Evolutionary conservation across 2,329 filamentous ascomycete genomes (phyloP).

Genomic region (Periconia digitata): DNA sequence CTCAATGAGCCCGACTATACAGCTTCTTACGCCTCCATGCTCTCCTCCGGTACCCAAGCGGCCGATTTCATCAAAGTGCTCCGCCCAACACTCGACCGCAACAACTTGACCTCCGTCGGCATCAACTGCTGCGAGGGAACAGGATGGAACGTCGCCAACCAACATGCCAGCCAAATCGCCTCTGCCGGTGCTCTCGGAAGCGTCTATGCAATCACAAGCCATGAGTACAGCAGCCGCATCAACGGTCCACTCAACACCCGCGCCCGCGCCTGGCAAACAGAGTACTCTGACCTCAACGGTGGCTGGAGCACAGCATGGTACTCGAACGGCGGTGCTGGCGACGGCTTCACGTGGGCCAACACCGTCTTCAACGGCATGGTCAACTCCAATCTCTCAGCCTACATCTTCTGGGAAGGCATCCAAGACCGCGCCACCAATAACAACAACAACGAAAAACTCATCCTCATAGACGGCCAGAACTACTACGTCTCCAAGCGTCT

Average conservation of each 20-base stretch:
- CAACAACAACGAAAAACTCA: conserved; percentile 38
- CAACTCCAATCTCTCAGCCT: conserved; percentile 53
- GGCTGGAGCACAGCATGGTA: conserved; percentile 51
- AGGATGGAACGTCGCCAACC: conserved; percentile 45
- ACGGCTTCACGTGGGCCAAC: conserved; percentile 60
- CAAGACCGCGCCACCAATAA: conserved; percentile 44
- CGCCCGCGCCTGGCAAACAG: conserved; percentile 55
- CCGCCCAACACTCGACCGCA: conserved; percentile 39
- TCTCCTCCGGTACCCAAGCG: conserved; percentile 49
- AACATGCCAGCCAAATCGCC: conserved; percentile 43
- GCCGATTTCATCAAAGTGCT: conserved; percentile 57
- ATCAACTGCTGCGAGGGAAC: conserved; percentile 51
- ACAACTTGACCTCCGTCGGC: conserved; percentile 39
- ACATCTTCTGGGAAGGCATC: conserved; percentile 58
- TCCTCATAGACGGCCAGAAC: conserved; percentile 38
- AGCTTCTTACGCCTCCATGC: conserved; percentile 52
- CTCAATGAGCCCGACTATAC: conserved; percentile 50
- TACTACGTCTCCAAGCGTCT: conserved; percentile 41
- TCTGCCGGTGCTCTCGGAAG: conserved; percentile 42
- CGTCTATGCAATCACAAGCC: conserved; percentile 46
- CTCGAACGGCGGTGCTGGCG: conserved; percentile 48
- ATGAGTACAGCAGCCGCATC: conserved; percentile 48
- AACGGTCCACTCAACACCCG: conserved; percentile 45
- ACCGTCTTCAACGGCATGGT: conserved; percentile 55
- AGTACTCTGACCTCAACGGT: conserved; percentile 51